phyloP scores from a whole-genome alignment of 768 basidiomycete genomes.

The Rhodosporidiobolus odoratus region DNA sequence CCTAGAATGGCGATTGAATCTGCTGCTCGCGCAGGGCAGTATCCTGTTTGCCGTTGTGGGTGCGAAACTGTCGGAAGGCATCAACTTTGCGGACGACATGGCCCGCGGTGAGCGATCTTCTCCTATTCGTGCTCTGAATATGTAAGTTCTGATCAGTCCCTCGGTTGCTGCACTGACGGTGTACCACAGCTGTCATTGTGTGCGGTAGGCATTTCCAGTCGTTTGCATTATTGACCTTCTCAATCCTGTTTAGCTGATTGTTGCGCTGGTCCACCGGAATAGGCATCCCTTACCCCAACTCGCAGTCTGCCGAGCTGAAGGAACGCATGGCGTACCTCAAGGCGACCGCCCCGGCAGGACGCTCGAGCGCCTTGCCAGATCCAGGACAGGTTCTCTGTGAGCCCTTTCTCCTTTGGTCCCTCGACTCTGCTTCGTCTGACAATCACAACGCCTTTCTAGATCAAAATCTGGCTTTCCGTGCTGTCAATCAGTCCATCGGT shows the following conservation, averaged over 20 bases:
- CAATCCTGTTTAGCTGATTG: too few species aligned
- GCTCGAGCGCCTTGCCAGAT: constrained; percentile 54
- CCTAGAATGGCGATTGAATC: neutral
- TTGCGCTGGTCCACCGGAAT: too few species aligned
- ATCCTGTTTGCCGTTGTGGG: constrained; percentile 90
- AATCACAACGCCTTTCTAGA: constrained; percentile 49
- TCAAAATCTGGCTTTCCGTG: constrained; percentile 46
- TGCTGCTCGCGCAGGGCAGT: constrained; percentile 18
- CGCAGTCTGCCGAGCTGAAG: constrained; percentile 79
- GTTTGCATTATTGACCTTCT: neutral
- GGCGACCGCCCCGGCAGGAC: constrained; percentile 48
- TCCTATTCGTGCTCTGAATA: too few species aligned
- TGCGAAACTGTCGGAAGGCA: constrained; percentile 92
- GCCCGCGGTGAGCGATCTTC: constrained; percentile 20
- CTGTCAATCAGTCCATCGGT: constrained; percentile 98
- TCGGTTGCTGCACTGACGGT: too few species aligned
- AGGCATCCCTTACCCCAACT: constrained; percentile 88
- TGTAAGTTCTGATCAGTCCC: fast-evolving
- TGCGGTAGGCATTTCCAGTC: constrained; percentile 17
- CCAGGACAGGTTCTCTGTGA: constrained; percentile 79
- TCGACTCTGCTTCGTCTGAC: neutral
- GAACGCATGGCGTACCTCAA: constrained; percentile 88
- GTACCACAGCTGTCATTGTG: constrained; percentile 25
- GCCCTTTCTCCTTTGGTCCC: constrained; percentile 37
- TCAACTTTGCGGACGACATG: constrained; percentile 53